phyloP scores from a whole-genome alignment of 306 rosid species.

The Trifolium subterraneum region DNA sequence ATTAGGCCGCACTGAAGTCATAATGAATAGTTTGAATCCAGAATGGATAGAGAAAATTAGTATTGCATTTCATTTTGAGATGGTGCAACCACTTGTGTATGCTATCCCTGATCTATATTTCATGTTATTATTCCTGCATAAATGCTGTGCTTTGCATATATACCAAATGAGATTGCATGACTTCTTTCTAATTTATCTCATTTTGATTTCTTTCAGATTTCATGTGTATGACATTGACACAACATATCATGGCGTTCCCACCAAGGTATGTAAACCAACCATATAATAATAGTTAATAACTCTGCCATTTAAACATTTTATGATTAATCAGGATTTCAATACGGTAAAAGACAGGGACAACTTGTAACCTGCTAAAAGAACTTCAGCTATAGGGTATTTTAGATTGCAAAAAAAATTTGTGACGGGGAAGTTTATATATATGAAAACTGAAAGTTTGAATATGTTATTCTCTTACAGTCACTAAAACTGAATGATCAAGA shows the following conservation, averaged over 20 bases:
- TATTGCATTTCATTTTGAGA: slow-evolving; percentile 76
- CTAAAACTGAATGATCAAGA: slow-evolving; percentile 77
- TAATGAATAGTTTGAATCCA: slow-evolving; percentile 71
- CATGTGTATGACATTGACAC: slow-evolving; percentile 83
- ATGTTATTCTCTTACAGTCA: slow-evolving; percentile 48
- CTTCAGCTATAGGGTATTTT: neutral
- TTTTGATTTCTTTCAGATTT: slow-evolving; percentile 55
- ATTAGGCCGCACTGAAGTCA: slow-evolving; percentile 84
- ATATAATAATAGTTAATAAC: neutral
- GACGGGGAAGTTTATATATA: neutral
- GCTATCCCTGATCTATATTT: slow-evolving; percentile 31
- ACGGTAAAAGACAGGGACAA: neutral
- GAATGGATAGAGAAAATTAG: slow-evolving; percentile 74
- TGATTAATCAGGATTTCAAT: neutral
- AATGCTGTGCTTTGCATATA: neutral
- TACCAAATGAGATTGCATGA: neutral
- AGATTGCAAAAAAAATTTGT: neutral
- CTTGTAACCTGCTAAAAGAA: neutral
- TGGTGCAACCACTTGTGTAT: slow-evolving; percentile 77
- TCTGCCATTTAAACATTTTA: neutral
- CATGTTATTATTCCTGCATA: slow-evolving; percentile 4
- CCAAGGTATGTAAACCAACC: slow-evolving; percentile 59
- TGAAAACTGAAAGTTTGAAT: neutral
- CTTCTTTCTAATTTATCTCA: neutral
- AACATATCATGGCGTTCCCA: slow-evolving; percentile 56